Evolutionary conservation across 192 early-diverging fungal species (phyloP), one percentile per base, ranked within the genome.

Genomic region (Coemansia sp.): DNA sequence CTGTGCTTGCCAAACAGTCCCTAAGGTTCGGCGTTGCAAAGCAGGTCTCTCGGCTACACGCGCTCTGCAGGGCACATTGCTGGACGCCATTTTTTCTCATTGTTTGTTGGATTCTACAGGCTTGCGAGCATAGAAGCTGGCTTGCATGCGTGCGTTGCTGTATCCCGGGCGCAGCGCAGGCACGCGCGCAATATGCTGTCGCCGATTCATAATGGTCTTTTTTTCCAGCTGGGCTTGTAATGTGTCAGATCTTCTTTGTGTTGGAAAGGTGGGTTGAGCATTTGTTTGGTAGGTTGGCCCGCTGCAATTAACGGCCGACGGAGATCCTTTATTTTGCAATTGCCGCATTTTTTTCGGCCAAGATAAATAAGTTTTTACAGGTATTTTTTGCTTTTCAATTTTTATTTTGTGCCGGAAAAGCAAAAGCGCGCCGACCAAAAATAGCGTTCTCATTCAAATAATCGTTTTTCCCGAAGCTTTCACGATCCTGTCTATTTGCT

Each of bases 311-410:
- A 14, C 39, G 51, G 51, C 51, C 51, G 51, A 28, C 51, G 51
- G 51, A 53, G 51, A 53, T 53, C 51, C 2, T 53, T 53, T 53
- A 53, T 53, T 53, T 53, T 53, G 51, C 24, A 29, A 53, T 53
- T 53, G 51, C 51, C 51, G 51, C 51, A 53, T 28, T 53, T 53
- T 53, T 53, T 53, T 53, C 51, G 51, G 51, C 51, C 51, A 42
- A 16, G 51, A 53, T 28, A 30, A 30, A 25, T 1, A 1, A 14
- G 2, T 13, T 53, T 29, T 53, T 53, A 53, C 28, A 29, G 28
- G 10, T 29, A 29, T n/a, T n/a, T 16, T 28, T 29, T 28, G 18
- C 28, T 53, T 53, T 53, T 9, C 5, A 27, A 9, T 29, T 20
- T 25, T 29, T 53, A 18, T 25, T 28, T 53, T 25, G 51, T 53